phyloP scores from a whole-genome alignment of 345 rosid species.

The Eucalyptus cladocalyx region DNA sequence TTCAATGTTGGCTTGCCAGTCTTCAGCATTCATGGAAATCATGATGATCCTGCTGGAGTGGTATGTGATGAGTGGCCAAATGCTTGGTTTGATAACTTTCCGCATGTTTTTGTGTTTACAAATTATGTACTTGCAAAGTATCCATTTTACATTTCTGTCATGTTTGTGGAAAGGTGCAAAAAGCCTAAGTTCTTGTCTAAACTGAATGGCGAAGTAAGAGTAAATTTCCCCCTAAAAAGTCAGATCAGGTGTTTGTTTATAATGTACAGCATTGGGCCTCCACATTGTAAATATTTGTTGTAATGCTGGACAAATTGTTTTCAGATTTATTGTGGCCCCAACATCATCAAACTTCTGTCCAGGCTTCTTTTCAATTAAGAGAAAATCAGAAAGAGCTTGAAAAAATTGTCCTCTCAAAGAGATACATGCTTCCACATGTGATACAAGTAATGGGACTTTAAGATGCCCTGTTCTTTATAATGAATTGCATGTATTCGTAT shows the following conservation, averaged over 20 bases:
- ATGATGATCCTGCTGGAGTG: conserved; percentile 99
- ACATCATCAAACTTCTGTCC: background rate
- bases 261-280: background rate
- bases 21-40: conserved; percentile 98
- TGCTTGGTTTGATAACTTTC: background rate
- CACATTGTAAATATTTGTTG: background rate
- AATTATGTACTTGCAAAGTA: background rate
- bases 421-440: background rate
- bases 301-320: background rate
- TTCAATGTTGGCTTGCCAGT: conserved; percentile 97
- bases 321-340: background rate
- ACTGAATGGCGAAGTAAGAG: background rate
- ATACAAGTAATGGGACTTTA: background rate
- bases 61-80: conserved; percentile 22
- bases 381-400: background rate
- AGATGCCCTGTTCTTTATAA: background rate
- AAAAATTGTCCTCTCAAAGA: background rate
- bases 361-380: background rate
- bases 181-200: background rate
- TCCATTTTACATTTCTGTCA: background rate
- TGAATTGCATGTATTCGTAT: background rate
- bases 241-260: background rate
- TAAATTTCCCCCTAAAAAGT: background rate
- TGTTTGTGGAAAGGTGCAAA: background rate
- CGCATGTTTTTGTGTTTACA: background rate